Base-by-base conservation (phyloP, 2,329 filamentous ascomycete genomes). In the Amauroascus verrucosus region DNA sequence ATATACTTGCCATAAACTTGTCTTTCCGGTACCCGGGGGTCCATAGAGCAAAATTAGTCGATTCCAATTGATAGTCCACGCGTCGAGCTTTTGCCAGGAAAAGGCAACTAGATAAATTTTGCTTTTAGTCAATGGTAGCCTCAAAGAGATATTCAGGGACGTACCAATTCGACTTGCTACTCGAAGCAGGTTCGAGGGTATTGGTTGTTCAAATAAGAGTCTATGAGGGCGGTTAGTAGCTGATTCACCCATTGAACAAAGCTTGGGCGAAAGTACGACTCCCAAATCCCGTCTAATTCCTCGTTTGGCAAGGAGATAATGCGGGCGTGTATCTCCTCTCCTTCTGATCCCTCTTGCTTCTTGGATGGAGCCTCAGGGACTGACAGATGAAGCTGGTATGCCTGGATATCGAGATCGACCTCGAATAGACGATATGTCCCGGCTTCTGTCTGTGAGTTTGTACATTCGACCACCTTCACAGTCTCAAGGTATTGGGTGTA, bases 21-120 rank as follows among this genome's bases (percentile, higher is more conserved):
- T 72, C 59, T 97, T 96, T 65, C 91, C 91, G 11, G 91, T 97
- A 67, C 91, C 91, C 1, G 91, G 91, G 4, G 91, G 90, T 0
- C 91, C 91, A 70, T 96, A 96, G 46, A 96, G 82, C 54, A 96
- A 76, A 14, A 96, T 88, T 8, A 76, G 61, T 18, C 71, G 67
- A 54, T 75, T 75, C 71, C 73, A 76, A 54, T 69, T 71, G 56
- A 72, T 67, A 1, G 66, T 64, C 52, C 64, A 64, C 24, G 64
- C 61, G 54, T 70, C 65, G 11, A 73, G 62, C 22, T 62, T 65
- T 13, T 62, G 63, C 45, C 65, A 61, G n/a, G 65, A 63, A 48
- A 67, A 63, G 1, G 59, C 56, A 11, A 67, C 64, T 67, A 45
- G 16, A 28, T 40, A 24, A 8, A 6, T 8, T 13, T 3, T 20